phyloP scores from a whole-genome alignment of 2,329 filamentous ascomycete species.

The Pyrenophora graminea region DNA sequence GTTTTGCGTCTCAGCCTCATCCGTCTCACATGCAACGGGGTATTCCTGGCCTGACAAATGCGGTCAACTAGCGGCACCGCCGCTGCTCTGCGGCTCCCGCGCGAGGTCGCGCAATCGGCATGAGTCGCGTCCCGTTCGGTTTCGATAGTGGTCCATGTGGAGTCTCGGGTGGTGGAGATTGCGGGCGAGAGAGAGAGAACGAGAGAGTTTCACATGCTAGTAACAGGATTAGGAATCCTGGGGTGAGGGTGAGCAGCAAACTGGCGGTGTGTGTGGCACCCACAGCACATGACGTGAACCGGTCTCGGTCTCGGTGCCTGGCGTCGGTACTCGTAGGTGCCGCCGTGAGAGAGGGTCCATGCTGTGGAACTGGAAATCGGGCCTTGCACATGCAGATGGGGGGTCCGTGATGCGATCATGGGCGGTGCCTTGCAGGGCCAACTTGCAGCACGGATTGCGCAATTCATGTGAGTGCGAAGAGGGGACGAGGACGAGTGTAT shows the following conservation, averaged over 20 bases:
- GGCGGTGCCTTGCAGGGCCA: not conserved
- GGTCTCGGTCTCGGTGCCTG: not conserved
- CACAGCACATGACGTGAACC: too few species aligned
- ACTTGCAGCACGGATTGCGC: not conserved
- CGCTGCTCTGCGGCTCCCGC: slow-evolving; percentile 6
- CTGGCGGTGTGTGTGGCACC: slow-evolving; percentile 11
- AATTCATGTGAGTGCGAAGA: slow-evolving; percentile 1
- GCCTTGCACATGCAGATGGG: not conserved
- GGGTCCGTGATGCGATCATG: not conserved
- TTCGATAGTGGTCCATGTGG: slow-evolving; percentile 9
- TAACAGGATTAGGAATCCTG: slow-evolving; percentile 1
- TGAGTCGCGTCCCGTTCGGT: slow-evolving; percentile 5
- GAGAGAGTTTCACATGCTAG: slow-evolving; percentile 4
- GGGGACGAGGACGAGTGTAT: not conserved
- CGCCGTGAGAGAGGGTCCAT: too few species aligned
- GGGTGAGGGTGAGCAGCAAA: not conserved
- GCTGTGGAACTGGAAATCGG: not conserved
- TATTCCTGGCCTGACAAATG: slow-evolving; percentile 15
- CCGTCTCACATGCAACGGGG: slow-evolving; percentile 17
- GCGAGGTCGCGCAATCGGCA: slow-evolving; percentile 3
- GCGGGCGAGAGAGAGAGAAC: not conserved
- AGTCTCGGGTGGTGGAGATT: slow-evolving; percentile 1
- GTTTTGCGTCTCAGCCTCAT: slow-evolving; percentile 6
- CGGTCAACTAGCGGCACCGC: not conserved
- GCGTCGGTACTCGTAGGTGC: too few species aligned